Conservation (phyloP, 1,284 basidiomycete genomes). For the Marasmius tenuissimus region DNA sequence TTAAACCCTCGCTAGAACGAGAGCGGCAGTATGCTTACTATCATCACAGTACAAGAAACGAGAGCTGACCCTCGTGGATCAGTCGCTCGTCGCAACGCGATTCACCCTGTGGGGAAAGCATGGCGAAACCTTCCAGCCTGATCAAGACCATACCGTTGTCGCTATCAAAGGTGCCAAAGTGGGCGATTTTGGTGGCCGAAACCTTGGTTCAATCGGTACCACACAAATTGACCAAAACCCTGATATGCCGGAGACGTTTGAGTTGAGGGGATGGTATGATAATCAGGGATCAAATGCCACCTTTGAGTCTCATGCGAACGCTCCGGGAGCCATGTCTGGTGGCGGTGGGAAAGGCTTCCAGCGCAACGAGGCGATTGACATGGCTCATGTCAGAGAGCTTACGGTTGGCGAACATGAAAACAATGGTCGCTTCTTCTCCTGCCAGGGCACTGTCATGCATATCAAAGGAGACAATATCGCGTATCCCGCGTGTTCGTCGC, state of each 20-base stretch:
- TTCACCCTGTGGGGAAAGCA: slow-evolving; percentile 97
- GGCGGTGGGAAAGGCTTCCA: slow-evolving; percentile 53
- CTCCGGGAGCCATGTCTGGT: slow-evolving; percentile 31
- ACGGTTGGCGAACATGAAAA: slow-evolving; percentile 74
- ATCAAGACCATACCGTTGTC: slow-evolving; percentile 63
- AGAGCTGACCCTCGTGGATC: slow-evolving; percentile 88
- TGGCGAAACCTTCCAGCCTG: slow-evolving; percentile 77
- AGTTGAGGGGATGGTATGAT: slow-evolving; percentile 92
- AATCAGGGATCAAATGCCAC: slow-evolving; percentile 57
- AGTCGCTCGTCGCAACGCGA: slow-evolving; percentile 77
- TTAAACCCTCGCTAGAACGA: slow-evolving; percentile 1
- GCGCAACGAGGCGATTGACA: slow-evolving; percentile 70
- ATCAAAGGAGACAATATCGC: slow-evolving; percentile 86
- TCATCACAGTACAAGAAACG: slow-evolving; percentile 74
- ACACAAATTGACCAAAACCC: slow-evolving; percentile 83
- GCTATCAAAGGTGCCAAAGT: slow-evolving; percentile 97
- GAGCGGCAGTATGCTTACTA: slow-evolving; percentile 9
- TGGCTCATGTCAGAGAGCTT: slow-evolving; percentile 83
- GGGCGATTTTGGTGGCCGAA: slow-evolving; percentile 90
- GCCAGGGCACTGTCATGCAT: slow-evolving; percentile 85
- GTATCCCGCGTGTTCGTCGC: slow-evolving; percentile 88
- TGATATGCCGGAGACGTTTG: slow-evolving; percentile 85
- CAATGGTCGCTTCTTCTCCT: slow-evolving; percentile 81
- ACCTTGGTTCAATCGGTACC: slow-evolving; percentile 58
- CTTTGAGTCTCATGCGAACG: slow-evolving; percentile 73